Percentiles rank a stretch among this genome's conserved stretches.
phyloP scores from a whole-genome alignment of 768 basidiomycete species.

The Tricholoma sp. region DNA sequence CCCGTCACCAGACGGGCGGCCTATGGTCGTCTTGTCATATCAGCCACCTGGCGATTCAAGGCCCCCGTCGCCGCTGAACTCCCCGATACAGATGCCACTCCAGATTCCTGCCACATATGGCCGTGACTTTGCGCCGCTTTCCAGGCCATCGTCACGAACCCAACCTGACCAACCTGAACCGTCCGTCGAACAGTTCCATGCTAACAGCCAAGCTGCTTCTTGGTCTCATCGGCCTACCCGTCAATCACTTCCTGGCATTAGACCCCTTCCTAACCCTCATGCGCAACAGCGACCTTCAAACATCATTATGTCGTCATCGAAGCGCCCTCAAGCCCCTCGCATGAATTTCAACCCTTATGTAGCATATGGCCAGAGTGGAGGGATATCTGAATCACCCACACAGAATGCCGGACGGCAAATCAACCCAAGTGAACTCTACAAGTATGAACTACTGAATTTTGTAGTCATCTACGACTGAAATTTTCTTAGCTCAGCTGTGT shows the following conservation, averaged over 20 bases:
- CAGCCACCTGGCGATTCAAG: slow-evolving; percentile 15
- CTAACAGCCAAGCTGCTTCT: not conserved
- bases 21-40: slow-evolving; percentile 17
- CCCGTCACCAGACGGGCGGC: slow-evolving; percentile 29
- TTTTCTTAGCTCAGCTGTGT: slow-evolving; percentile 44
- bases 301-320: slow-evolving; percentile 1
- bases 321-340: slow-evolving; percentile 7
- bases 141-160: slow-evolving; percentile 4
- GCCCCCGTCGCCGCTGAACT: slow-evolving; percentile 15
- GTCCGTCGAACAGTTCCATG: not conserved
- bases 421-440: slow-evolving; percentile 47
- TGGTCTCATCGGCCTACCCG: slow-evolving; percentile 11
- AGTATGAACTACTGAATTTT: slow-evolving; percentile 29
- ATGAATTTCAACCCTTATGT: slow-evolving; percentile 41
- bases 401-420: slow-evolving; percentile 14
- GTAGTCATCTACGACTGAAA: not conserved
- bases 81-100: not conserved
- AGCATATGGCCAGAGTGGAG: slow-evolving; percentile 30
- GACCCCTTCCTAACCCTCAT: slow-evolving; percentile 5
- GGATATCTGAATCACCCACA: not conserved
- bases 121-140: not conserved
- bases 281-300: slow-evolving; percentile 10
- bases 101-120: not conserved
- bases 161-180: slow-evolving; percentile 3
- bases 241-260: slow-evolving; percentile 16